Evolutionary conservation across 306 rosid species (phyloP).

Genomic region (Hippophae rhamnoides): DNA sequence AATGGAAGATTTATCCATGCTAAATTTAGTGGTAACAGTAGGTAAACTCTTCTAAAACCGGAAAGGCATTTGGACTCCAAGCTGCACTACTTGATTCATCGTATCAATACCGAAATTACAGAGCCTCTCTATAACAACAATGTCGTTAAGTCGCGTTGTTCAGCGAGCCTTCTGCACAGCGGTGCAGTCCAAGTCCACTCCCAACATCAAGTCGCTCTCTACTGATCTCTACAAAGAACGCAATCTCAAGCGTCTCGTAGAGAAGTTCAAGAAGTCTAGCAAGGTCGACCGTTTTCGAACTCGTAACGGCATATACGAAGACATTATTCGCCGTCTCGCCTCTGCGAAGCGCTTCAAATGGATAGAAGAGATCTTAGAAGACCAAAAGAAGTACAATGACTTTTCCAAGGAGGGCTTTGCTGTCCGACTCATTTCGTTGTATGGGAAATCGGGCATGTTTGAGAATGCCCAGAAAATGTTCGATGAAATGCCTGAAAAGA

Average conservation of each 20-base stretch:
- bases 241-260: conserved; percentile 40
- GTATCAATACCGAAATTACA: neutral
- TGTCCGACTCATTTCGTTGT: conserved; percentile 33
- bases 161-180: conserved; percentile 39
- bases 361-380: conserved; percentile 58
- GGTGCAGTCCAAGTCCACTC: conserved; percentile 14
- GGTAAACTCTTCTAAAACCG: too few species aligned
- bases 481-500: conserved; percentile 60
- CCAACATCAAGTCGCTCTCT: conserved; percentile 29
- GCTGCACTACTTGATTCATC: neutral
- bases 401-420: conserved; percentile 56
- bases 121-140: neutral
- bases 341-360: conserved; percentile 45
- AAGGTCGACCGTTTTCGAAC: conserved; percentile 50
- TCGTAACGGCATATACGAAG: conserved; percentile 38
- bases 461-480: conserved; percentile 50
- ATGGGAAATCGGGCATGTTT: conserved; percentile 47
- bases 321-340: conserved; percentile 63
- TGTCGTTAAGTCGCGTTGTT: conserved; percentile 44
- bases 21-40: too few species aligned
- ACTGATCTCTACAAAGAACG: conserved; percentile 40
- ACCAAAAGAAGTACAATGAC: conserved; percentile 48
- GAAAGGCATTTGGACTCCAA: too few species aligned
- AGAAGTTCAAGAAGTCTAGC: conserved; percentile 61
- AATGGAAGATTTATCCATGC: too few species aligned